Evolutionary conservation across 257 asterid species (phyloP).

Genomic region (Thymus quinquecostatus): DNA sequence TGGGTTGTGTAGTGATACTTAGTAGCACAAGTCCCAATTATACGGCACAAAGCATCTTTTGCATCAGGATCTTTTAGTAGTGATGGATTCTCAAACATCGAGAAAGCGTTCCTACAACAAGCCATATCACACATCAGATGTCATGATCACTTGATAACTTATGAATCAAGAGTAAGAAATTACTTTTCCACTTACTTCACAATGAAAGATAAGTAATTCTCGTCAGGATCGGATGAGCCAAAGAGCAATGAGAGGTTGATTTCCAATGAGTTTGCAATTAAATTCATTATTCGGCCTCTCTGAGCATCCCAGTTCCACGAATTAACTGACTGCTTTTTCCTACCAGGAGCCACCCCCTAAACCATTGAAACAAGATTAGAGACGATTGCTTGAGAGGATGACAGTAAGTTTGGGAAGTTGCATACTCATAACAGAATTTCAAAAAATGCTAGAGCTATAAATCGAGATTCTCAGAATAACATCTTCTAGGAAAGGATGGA

Average conservation of each 20-base stretch:
- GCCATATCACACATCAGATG: constrained; percentile 30
- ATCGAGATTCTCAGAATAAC: neutral
- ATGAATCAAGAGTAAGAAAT: constrained; percentile 15
- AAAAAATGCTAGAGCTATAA: neutral
- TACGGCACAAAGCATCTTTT: constrained; percentile 81
- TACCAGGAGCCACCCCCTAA: constrained; percentile 66
- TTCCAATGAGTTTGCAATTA: constrained; percentile 87
- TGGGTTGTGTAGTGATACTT: constrained; percentile 77
- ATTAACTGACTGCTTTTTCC: constrained; percentile 65
- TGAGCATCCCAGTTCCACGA: constrained; percentile 92
- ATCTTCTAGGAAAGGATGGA: neutral
- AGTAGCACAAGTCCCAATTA: constrained; percentile 90
- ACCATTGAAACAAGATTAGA: constrained; percentile 30
- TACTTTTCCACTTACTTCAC: constrained; percentile 61
- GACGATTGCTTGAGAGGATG: neutral
- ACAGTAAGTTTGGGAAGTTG: constrained; percentile 7
- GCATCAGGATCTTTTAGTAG: constrained; percentile 78
- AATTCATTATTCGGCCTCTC: constrained; percentile 70
- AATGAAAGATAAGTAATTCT: constrained; percentile 85
- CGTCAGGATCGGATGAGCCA: constrained; percentile 89
- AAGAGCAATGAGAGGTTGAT: constrained; percentile 83
- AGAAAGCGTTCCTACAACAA: constrained; percentile 72
- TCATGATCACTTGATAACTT: constrained; percentile 15
- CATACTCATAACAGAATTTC: constrained; percentile 11
- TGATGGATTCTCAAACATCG: constrained; percentile 69